Base-by-base conservation (phyloP, 768 basidiomycete species). In the Leccinum rimulosum region DNA sequence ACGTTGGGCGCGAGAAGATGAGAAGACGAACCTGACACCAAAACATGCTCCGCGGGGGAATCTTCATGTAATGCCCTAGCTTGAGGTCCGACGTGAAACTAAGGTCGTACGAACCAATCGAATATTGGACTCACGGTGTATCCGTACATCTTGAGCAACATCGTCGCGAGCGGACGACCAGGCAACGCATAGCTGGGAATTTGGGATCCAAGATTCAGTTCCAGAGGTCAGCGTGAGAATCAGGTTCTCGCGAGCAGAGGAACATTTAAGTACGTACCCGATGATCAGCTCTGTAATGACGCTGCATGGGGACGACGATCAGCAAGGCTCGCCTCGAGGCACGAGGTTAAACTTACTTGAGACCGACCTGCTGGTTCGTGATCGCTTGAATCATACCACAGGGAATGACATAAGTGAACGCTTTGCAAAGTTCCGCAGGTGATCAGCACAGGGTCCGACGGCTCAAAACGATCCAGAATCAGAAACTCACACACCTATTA, bases 101-200 rank as follows among this genome's bases (percentile, higher is more conserved):
- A 30, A 6, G 4, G 2, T 14, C 31, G 27, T 40, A 17, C 11
- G 0, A 14, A 28, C 6, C 2, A 3, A 48, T 14, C 22, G n/a
- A 17, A 6, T 0, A 28, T 3, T 28, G n/a, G 40, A 50, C 68
- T 35, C 27, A 74, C 85, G 58, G 88, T 85, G 65, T 89, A 90
- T 31, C 90, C 88, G 79, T 80, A 90, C 0, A 87, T 88, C 82
- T 90, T 92, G 81, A 91, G 90, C 77, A 92, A 76, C 90, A 93
- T 91, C 80, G 85, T 89, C 0, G 91, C 90, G 56, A 92, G 70
- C 6, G 91, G 89, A 15, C 82, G 82, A 2, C 92, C 91, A 11
- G 91, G 92, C 45, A 90, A 79, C 27, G 81, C 83, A 65, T 91
- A 92, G 22, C 74, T n/a, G 27, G 3, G 3, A 11, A 57, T 3